Base-by-base conservation (phyloP, 176 grass and related monocot genomes). In the Aegilops bicornis region DNA sequence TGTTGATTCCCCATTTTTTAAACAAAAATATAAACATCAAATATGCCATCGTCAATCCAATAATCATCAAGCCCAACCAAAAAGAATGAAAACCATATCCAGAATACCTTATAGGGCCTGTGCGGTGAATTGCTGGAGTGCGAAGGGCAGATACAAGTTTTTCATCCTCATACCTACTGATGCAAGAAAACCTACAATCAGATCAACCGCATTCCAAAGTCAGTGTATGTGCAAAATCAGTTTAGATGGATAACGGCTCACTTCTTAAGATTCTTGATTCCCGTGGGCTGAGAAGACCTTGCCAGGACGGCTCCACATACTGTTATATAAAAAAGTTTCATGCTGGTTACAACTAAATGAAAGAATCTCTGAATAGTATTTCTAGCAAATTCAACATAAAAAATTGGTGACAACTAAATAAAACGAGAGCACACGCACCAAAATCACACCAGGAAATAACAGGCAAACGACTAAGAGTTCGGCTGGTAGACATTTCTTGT, bases 361-460 rank as follows among this genome's bases (percentile, higher is more conserved):
- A 79, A 86, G 14, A 50, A 85, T 20, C 42, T 50, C 23, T 39
- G 10, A 69, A 24, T 22, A 54, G 75, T 27, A 22, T 58, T 19
- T 54, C 15, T 24, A 56, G 29, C 10, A 56, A 54, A 40, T 48
- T 10, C 10, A 35, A 63, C 77, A 37, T 48, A 79, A 78, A 50
- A 15, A 11, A 24, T 64, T 60, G 45, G 62, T 66, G 30, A 36
- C 14, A 23, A 85, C 43, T 0, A 14, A 81, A 76, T 62, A 62
- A 25, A 69, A 37, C 11, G 2, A 52, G 25, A 39, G 36, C 10
- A 43, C 48, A 60, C 83, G 9, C 89, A 93, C 92, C 85, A 83
- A 85, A 89, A 80, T 95, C 78, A 77, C 92, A 93, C 95, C 95
- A 98, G 56, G 92, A 98, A 87, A 98, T 93, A 85, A 91, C 93